Percentiles rank a stretch among this genome's conserved stretches.
These are phyloP conservation scores for Dianthus caryophyllus DNA, from an alignment of 148 eudicot species.

Conservation along the genomic window DNA sequence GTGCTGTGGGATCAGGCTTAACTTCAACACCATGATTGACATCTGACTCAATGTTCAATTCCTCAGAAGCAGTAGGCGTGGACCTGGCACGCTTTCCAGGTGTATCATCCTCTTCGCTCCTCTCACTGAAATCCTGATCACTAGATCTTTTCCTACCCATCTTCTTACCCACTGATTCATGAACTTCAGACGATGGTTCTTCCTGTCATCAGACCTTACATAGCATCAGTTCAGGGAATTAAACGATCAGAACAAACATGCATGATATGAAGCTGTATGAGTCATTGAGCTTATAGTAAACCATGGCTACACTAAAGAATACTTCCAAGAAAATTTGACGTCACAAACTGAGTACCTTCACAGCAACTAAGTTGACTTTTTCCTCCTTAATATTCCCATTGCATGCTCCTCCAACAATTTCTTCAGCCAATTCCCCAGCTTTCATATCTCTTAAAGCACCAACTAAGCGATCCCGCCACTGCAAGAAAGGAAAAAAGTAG, in stretches of 20 bases:
- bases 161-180: constrained; percentile 30
- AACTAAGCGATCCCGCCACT: constrained; percentile 93
- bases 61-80: constrained; percentile 38
- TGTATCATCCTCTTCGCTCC: constrained; percentile 46
- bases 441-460: constrained; percentile 71
- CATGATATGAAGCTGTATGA: background rate
- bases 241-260: background rate
- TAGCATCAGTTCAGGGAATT: constrained; percentile 9
- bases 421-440: constrained; percentile 52
- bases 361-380: constrained; percentile 28
- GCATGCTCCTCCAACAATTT: constrained; percentile 34
- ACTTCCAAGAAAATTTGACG: background rate
- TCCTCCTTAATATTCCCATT: constrained; percentile 46
- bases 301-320: background rate
- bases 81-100: constrained; percentile 67
- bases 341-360: constrained; percentile 35
- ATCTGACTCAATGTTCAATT: constrained; percentile 28
- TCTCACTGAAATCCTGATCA: constrained; percentile 36
- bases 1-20: constrained; percentile 32
- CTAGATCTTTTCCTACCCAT: constrained; percentile 66
- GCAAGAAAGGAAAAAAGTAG: constrained; percentile 15
- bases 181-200: constrained; percentile 35
- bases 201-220: constrained; percentile 46
- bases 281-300: background rate
- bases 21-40: constrained; percentile 27